Percentiles rank a stretch among this genome's conserved stretches.
Evolutionary conservation across 2,329 filamentous ascomycete genomes (phyloP).

Genomic region (Falciphora oryzae): DNA sequence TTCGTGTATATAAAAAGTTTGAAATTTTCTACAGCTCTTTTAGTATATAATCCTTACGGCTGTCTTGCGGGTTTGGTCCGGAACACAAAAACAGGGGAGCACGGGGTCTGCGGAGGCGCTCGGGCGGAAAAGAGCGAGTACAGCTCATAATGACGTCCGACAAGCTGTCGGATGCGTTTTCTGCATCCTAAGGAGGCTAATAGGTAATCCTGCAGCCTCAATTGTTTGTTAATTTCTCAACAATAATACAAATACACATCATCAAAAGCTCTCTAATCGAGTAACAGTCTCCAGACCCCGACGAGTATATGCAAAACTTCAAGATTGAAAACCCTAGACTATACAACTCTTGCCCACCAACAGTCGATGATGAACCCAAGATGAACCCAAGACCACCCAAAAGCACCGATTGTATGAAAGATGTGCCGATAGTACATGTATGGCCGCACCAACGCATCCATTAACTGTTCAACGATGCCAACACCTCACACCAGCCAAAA

Average conservation of each 20-base stretch:
- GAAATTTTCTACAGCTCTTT: conserved; percentile 9
- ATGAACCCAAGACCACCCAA: neutral
- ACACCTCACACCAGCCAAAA: conserved; percentile 12
- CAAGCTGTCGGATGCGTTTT: neutral
- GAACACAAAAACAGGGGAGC: neutral
- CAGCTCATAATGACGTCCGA: neutral
- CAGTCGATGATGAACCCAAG: neutral
- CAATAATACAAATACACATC: neutral
- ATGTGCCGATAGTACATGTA: conserved; percentile 49
- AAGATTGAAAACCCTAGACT: conserved; percentile 10
- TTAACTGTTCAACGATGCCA: conserved; percentile 1
- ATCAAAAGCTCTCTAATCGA: too few species aligned
- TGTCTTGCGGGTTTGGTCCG: neutral
- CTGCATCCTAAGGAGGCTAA: neutral
- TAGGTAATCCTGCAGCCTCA: neutral
- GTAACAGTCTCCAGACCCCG: neutral
- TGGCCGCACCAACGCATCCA: conserved; percentile 18
- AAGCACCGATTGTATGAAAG: conserved; percentile 20
- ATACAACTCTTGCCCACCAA: conserved; percentile 2
- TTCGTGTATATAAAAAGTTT: conserved; percentile 13
- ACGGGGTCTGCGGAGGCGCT: neutral
- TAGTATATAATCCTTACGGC: neutral
- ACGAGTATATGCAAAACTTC: neutral
- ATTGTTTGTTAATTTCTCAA: neutral
- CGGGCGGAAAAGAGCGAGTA: neutral